phyloP scores from a whole-genome alignment of 2,329 filamentous ascomycete species.

The Ophioceras dolichostomum region DNA sequence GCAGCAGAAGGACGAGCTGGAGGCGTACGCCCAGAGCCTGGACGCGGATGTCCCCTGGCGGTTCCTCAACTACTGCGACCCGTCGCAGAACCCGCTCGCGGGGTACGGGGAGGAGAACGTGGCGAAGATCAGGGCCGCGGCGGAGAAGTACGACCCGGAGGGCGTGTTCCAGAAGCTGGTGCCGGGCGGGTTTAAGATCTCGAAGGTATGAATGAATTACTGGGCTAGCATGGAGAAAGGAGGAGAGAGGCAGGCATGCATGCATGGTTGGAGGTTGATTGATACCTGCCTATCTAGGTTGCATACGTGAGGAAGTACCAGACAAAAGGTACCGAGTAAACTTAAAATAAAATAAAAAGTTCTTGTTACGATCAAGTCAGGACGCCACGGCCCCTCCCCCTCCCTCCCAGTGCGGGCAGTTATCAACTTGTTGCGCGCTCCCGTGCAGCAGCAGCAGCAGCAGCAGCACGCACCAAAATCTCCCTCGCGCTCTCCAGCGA shows the following conservation, averaged over 20 bases:
- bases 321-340: no score
- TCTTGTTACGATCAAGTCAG: no score
- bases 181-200: slow-evolving; percentile 5
- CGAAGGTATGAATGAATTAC: not conserved
- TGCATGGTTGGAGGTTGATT: no score
- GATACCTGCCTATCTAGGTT: no score
- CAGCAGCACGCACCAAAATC: not conserved
- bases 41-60: slow-evolving; percentile 9
- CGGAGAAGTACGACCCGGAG: slow-evolving; percentile 13
- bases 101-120: slow-evolving; percentile 16
- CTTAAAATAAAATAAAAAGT: no score
- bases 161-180: slow-evolving; percentile 13
- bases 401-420: no score
- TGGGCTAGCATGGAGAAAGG: no score
- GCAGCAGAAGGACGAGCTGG: slow-evolving; percentile 6
- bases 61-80: slow-evolving; percentile 15
- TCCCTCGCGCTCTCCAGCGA: no score
- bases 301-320: no score
- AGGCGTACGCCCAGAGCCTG: slow-evolving; percentile 7
- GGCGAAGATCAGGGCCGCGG: slow-evolving; percentile 6
- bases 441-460: not conserved
- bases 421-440: no score
- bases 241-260: no score
- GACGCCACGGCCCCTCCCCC: no score
- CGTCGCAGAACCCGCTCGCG: slow-evolving; percentile 12